These are phyloP conservation scores for Trametes pubescens DNA, from an alignment of 1,284 basidiomycete genomes.

Conservation along the genomic window DNA sequence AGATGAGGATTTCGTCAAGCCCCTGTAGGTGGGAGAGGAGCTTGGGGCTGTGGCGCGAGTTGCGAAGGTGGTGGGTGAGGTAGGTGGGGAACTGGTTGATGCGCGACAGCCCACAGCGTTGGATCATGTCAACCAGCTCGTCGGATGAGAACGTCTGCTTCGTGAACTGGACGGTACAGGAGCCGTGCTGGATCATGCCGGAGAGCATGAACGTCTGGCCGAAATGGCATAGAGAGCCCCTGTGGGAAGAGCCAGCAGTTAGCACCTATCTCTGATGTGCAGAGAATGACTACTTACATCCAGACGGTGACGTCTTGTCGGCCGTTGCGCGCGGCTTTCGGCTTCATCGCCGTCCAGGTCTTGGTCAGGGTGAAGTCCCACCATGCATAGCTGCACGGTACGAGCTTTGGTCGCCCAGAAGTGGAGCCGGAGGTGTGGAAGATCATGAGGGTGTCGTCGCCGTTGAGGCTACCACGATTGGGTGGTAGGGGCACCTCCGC, in stretches of 20 bases:
- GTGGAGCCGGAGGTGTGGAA: slow-evolving; percentile 82
- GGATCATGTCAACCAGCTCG: slow-evolving; percentile 76
- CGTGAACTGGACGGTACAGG: slow-evolving; percentile 75
- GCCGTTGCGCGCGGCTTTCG: slow-evolving; percentile 28
- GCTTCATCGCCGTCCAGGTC: slow-evolving; percentile 35
- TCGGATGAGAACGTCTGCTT: slow-evolving; percentile 68
- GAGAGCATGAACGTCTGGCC: slow-evolving; percentile 45
- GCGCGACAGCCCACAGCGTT: slow-evolving; percentile 69
- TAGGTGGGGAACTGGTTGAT: slow-evolving; percentile 75
- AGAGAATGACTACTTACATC: slow-evolving; percentile 39
- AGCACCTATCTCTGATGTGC: slow-evolving; percentile 5
- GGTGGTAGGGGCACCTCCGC: slow-evolving; percentile 52
- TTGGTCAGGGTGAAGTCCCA: slow-evolving; percentile 41
- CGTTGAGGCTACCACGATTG: slow-evolving; percentile 43
- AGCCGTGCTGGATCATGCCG: slow-evolving; percentile 71
- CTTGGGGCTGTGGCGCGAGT: slow-evolving; percentile 66
- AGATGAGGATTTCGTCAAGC: slow-evolving; percentile 68
- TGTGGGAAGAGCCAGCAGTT: slow-evolving; percentile 21
- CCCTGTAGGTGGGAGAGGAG: slow-evolving; percentile 62
- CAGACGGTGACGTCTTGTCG: slow-evolving; percentile 65
- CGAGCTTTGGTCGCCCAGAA: slow-evolving; percentile 76
- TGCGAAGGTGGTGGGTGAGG: slow-evolving; percentile 66
- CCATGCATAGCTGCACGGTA: slow-evolving; percentile 64
- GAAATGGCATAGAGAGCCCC: slow-evolving; percentile 46
- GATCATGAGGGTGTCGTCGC: slow-evolving; percentile 64